Base-by-base conservation (phyloP, 768 basidiomycete species). In the Russula griseocarnosa region DNA sequence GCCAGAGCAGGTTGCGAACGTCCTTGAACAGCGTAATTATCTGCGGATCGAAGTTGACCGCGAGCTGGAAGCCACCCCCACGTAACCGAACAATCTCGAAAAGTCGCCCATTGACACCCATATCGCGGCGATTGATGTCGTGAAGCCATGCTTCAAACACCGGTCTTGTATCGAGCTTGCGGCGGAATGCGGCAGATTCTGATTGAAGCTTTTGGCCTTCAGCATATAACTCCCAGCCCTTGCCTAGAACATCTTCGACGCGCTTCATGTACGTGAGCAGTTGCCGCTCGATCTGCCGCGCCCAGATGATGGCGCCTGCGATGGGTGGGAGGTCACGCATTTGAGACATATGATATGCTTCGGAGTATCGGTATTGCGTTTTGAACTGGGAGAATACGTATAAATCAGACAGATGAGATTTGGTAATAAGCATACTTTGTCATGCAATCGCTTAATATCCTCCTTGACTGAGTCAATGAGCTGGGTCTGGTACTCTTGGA, bases 11-110 rank as follows among this genome's bases (percentile, higher is more conserved):
- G 73, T 97, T 97, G 63, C 97, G 82, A 38, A 97, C 94, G 74
- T 98, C 97, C 80, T 99, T 99, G 85, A 98, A 98, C 30, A 99
- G 79, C 34, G 91, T 96, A 75, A 99, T 98, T 68, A 96, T 94
- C 76, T 98, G 96, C 4, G 94, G 92, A 74, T 99, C 97, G 72
- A 98, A 98, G 74, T 98, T 98, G 67, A 98, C 94, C 9, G 89
- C 90, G 3, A 99, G 83, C 75, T 95, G 91, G 75, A 84, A 92
- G 16, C 81, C 86, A 18, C 88, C 88, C 3, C 88, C 86, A 18
- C 83, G 82, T 49, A 90, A 72, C 36, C 85, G 80, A 32, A 90
- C 84, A 69, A 99, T 94, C 77, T 97, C 94, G 72, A 98, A 97
- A 13, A 98, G 78, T 18, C 94, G 83, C 1, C 97, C 97, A 60